These are phyloP conservation scores for Purpureocillium takamizusanense DNA, from an alignment of 2,329 filamentous ascomycete genomes.

Conservation along the genomic window DNA sequence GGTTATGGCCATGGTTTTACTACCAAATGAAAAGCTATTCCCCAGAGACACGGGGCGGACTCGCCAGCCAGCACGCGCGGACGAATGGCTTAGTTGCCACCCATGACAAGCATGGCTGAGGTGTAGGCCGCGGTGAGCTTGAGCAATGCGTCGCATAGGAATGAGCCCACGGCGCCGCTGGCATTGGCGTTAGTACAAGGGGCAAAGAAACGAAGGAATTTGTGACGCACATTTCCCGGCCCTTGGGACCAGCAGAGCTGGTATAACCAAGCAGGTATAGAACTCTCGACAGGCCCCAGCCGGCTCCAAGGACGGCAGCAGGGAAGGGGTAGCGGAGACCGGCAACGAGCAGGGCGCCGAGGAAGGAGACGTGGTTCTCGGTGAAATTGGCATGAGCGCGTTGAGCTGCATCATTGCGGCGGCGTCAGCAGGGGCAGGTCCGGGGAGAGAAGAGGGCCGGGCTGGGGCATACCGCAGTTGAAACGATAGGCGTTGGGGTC, in stretches of 20 bases:
- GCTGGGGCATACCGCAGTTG: constrained; percentile 47
- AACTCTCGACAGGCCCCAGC: constrained; percentile 43
- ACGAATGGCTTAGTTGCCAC: constrained; percentile 11
- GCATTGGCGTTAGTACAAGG: not conserved
- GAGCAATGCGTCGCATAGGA: constrained; percentile 26
- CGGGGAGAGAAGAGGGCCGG: not conserved
- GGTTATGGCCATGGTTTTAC: too few relatives aligned
- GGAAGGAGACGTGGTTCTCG: constrained; percentile 48
- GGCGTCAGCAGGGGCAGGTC: not conserved
- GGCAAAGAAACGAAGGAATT: not conserved
- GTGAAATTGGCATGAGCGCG: constrained; percentile 55
- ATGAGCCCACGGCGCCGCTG: constrained; percentile 26
- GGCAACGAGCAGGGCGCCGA: constrained; percentile 44
- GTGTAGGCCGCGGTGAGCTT: constrained; percentile 36
- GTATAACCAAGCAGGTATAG: constrained; percentile 49
- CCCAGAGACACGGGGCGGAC: too few relatives aligned
- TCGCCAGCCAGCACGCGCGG: too few relatives aligned
- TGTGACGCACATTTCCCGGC: constrained; percentile 27
- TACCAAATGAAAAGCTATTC: too few relatives aligned
- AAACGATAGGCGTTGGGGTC: constrained; percentile 46
- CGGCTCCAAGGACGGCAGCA: constrained; percentile 37
- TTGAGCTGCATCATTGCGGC: constrained; percentile 32
- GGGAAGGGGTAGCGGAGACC: constrained; percentile 45
- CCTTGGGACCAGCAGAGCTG: constrained; percentile 31
- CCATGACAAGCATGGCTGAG: constrained; percentile 25